Evolutionary conservation across 140 eudicot genomes (phyloP), one percentile per base, ranked within the genome.

Genomic region (Anethum foeniculum): DNA sequence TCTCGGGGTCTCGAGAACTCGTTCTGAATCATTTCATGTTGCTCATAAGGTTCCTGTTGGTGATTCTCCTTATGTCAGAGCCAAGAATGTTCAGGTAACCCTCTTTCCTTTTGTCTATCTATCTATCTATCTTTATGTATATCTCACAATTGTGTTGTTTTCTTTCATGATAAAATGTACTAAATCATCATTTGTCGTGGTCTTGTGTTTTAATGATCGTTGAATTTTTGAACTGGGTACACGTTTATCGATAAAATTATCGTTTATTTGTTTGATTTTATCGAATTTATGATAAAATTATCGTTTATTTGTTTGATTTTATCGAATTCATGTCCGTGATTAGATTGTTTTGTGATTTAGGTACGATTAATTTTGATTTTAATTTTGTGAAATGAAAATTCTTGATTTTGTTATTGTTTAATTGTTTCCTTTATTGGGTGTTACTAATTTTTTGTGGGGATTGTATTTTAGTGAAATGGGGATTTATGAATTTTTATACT

Each of bases 41-140:
- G 84, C 99, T 80, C 97, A 95, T 86, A 95, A 95, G 82, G 99
- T 95, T 78, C 99, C 99, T 0, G 91, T 88, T 80, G 99, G 99
- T 56, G 99, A 95, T 81, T 85, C 96, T 19, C 99, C 99, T 79
- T 95, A 95, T 82, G 99, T 95, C 73, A 88, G 99, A 80, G 99
- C 99, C 85, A 95, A 95, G 69, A 91, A 95, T 84, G 99, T 95
- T 79, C 99, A 95, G 83, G 99, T 92, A 88, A 76, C 82, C 60
- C 56, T 48, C 76, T 19, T 39, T 16, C 9, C 47, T 14, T 69
- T 69, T 69, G 10, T 69, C 11, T 11, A 0, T 67, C 0, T 19
- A 23, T 69, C 11, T 11, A 0, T 67, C 0, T 19, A 52, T 19
- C 9, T 54, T 5, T 19, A 19, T 54, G 10, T 18, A 19, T 54